A percentile compares a stretch with the other conserved stretches of the same genome.
These are phyloP conservation scores for Carex myosuroides DNA, from an alignment of 176 grass and related monocot genomes.

Conservation along the genomic window DNA sequence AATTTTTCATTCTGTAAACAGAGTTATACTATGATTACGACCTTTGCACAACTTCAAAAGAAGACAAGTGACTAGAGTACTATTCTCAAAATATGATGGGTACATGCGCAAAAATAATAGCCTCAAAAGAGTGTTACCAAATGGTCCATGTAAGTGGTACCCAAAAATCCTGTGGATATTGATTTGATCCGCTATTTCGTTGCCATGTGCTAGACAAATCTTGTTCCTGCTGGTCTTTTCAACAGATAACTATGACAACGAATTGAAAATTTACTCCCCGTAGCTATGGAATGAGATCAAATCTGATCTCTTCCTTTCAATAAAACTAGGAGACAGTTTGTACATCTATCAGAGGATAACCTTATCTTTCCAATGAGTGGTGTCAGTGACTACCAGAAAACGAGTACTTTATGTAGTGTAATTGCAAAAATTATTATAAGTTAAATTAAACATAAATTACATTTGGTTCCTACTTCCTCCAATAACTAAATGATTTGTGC, in stretches of 20 bases:
- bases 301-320: too few species aligned
- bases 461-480: neutral
- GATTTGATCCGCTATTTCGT: neutral
- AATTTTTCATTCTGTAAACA: neutral
- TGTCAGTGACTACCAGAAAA: neutral
- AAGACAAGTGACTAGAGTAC: neutral
- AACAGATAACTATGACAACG: neutral
- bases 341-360: neutral
- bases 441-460: neutral
- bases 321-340: neutral
- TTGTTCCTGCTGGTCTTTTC: neutral
- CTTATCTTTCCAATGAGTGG: neutral
- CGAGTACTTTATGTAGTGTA: neutral
- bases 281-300: too few species aligned
- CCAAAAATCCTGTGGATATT: slow-evolving; percentile 12
- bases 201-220: neutral
- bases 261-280: neutral
- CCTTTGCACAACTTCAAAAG: neutral
- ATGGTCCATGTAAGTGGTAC: neutral
- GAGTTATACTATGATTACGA: neutral
- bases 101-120: neutral
- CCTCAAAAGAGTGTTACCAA: neutral
- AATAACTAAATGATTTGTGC: neutral
- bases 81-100: neutral
- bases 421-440: neutral